Conservation (phyloP, 2,329 filamentous ascomycete genomes). For the Ascochyta clinopodiicola region DNA sequence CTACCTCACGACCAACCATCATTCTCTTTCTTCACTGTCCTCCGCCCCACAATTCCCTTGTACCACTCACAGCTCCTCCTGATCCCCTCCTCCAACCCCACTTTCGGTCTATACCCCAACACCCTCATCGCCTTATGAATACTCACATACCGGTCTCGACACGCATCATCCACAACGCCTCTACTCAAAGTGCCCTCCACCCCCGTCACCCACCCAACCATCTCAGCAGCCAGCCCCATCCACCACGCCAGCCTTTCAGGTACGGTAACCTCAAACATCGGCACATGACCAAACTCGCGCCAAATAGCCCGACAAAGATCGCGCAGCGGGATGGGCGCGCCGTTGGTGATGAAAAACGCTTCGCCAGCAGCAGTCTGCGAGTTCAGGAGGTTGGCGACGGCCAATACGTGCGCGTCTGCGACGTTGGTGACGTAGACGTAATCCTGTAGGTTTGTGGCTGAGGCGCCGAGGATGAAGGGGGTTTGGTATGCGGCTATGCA, state of each 20-base stretch:
- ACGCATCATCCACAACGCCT: constrained; percentile 63
- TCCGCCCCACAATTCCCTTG: neutral
- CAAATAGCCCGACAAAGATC: constrained; percentile 83
- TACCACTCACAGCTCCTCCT: constrained; percentile 31
- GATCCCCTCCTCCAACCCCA: constrained; percentile 61
- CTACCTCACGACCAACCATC: constrained; percentile 7
- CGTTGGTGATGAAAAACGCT: constrained; percentile 90
- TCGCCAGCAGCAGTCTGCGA: constrained; percentile 71
- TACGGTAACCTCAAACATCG: constrained; percentile 56
- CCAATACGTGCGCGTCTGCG: constrained; percentile 82
- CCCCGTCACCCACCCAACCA: constrained; percentile 55
- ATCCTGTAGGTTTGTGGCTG: constrained; percentile 71
- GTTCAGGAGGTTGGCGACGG: constrained; percentile 73
- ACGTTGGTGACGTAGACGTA: constrained; percentile 74
- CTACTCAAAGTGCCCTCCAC: constrained; percentile 56
- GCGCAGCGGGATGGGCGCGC: constrained; percentile 88
- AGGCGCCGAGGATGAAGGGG: constrained; percentile 78
- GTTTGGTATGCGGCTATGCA: constrained; percentile 73
- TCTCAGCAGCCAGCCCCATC: constrained; percentile 56
- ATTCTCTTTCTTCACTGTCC: constrained; percentile 6
- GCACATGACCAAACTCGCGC: constrained; percentile 64
- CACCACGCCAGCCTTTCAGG: constrained; percentile 58
- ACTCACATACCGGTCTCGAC: constrained; percentile 60
- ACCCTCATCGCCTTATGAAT: constrained; percentile 59
- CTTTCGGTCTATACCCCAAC: constrained; percentile 59